Percentiles rank a stretch among this genome's conserved stretches.
Conservation (phyloP, 202 grass and related monocot species). For the Schoenoplectus triqueter region DNA sequence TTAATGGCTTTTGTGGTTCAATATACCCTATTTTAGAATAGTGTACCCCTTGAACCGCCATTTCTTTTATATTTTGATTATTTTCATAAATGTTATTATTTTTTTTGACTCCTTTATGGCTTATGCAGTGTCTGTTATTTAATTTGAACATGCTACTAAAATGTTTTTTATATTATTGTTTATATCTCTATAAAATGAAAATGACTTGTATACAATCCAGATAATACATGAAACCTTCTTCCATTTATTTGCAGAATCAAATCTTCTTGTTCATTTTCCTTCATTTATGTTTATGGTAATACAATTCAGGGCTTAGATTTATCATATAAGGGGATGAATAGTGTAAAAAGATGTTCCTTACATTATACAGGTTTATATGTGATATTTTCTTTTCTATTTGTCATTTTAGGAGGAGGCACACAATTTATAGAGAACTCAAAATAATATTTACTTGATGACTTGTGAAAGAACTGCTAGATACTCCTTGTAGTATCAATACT, state of each 20-base stretch:
- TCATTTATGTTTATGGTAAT: conserved; percentile 1
- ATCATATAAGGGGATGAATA: not conserved
- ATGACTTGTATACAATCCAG: not conserved
- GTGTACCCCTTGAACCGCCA: no score
- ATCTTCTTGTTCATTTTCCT: not conserved
- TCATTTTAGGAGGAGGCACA: not conserved
- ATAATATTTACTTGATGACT: conserved; percentile 67
- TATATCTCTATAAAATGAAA: not conserved
- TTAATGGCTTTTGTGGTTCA: no score
- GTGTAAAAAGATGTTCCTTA: no score
- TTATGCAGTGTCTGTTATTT: no score
- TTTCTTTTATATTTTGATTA: no score
- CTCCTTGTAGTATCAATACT: conserved; percentile 85
- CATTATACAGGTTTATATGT: not conserved
- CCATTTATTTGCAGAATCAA: not conserved
- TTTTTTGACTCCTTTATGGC: no score
- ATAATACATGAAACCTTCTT: not conserved
- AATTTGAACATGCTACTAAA: not conserved
- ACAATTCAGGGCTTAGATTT: not conserved
- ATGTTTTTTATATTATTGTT: not conserved
- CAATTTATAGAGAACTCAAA: not conserved
- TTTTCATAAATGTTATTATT: no score
- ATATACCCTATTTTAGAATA: no score
- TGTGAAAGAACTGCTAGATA: conserved; percentile 63
- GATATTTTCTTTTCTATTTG: not conserved